Percentiles rank a stretch among this genome's conserved stretches.
phyloP scores from a whole-genome alignment of 1,284 basidiomycete species.

The Ustilago cynodontis region DNA sequence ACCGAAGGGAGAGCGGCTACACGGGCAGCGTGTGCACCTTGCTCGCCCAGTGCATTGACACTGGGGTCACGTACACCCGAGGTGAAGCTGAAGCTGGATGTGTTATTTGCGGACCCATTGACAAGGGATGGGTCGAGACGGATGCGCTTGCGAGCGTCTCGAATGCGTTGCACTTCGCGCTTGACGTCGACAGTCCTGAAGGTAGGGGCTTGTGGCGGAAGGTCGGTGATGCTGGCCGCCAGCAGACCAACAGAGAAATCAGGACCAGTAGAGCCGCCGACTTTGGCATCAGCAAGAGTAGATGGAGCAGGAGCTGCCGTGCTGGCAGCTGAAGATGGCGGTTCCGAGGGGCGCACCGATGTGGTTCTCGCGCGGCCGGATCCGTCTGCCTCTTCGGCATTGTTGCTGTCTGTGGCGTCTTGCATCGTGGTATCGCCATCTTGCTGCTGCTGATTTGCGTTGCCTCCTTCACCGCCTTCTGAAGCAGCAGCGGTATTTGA shows the following conservation, averaged over 20 bases:
- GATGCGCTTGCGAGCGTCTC: conserved; percentile 77
- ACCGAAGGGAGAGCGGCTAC: conserved; percentile 66
- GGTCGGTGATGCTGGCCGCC: conserved; percentile 79
- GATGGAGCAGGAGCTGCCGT: conserved; percentile 18
- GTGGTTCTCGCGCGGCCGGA: conserved; percentile 25
- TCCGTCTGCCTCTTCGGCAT: conserved; percentile 17
- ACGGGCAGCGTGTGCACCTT: conserved; percentile 56
- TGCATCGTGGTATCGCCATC: conserved; percentile 49
- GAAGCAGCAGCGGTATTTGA: conserved; percentile 7
- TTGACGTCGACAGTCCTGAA: conserved; percentile 91
- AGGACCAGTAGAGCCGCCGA: conserved; percentile 12
- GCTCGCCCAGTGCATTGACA: conserved; percentile 54
- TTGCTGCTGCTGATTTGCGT: conserved; percentile 22
- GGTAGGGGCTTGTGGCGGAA: conserved; percentile 80
- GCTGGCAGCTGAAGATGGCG: conserved; percentile 19
- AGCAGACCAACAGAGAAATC: conserved; percentile 56
- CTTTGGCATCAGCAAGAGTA: conserved; percentile 5
- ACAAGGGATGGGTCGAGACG: conserved; percentile 57
- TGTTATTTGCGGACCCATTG: conserved; percentile 11
- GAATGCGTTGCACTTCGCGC: conserved; percentile 88
- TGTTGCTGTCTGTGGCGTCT: conserved; percentile 19
- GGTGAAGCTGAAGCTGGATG: conserved; percentile 32
- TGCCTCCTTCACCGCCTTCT: conserved; percentile 10
- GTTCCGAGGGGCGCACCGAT: conserved; percentile 38
- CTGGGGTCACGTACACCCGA: conserved; percentile 54